Percentiles rank a stretch among this genome's conserved stretches.
These are phyloP conservation scores for Pseudogymnoascus sp. DNA, from an alignment of 2,329 filamentous ascomycete genomes.

Conservation along the genomic window DNA sequence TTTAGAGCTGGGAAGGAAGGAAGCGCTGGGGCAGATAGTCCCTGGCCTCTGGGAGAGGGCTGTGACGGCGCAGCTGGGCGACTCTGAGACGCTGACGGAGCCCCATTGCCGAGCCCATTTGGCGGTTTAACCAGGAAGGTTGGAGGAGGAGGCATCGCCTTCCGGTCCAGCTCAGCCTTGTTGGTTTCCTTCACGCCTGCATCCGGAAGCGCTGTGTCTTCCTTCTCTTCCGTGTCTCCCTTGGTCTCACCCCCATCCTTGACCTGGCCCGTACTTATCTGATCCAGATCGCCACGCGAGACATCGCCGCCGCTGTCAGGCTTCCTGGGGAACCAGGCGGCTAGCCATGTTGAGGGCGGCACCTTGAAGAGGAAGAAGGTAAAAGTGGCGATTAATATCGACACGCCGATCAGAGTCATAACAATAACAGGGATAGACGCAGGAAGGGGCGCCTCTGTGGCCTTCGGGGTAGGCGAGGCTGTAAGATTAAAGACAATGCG, in stretches of 20 bases:
- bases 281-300: neutral
- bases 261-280: neutral
- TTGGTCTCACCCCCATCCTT: slow-evolving; percentile 4
- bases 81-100: slow-evolving; percentile 12
- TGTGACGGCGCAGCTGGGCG: neutral
- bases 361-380: slow-evolving; percentile 50
- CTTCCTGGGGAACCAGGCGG: slow-evolving; percentile 22
- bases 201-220: neutral
- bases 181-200: slow-evolving; percentile 15
- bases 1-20: slow-evolving; percentile 44
- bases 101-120: slow-evolving; percentile 19
- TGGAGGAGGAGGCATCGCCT: slow-evolving; percentile 34
- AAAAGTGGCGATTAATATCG: slow-evolving; percentile 55
- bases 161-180: slow-evolving; percentile 24
- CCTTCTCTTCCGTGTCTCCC: neutral
- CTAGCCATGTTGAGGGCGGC: slow-evolving; percentile 41
- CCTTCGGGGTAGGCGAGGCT: neutral
- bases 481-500: neutral
- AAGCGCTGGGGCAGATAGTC: slow-evolving; percentile 19
- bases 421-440: slow-evolving; percentile 30
- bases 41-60: slow-evolving; percentile 18
- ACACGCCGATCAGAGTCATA: slow-evolving; percentile 54
- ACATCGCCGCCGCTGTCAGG: slow-evolving; percentile 4
- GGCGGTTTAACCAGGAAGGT: slow-evolving; percentile 12
- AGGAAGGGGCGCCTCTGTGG: neutral